Evolutionary conservation across 2,329 filamentous ascomycete genomes (phyloP), one percentile per base, ranked within the genome.

Genomic region (Coniochaeta pulveracea): DNA sequence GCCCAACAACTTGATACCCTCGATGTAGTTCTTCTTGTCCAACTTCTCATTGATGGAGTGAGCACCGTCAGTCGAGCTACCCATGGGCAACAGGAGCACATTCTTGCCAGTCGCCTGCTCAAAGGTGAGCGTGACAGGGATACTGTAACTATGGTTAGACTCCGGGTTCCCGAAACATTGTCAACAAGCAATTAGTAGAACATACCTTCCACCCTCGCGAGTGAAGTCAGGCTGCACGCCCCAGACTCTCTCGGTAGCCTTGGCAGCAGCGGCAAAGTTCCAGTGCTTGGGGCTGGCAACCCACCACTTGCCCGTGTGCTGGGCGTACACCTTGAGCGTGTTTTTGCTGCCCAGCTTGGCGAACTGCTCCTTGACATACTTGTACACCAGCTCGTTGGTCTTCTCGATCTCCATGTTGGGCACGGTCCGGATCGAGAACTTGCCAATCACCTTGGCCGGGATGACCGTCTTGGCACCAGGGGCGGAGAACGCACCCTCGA

Each of bases 31-130:
- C 53, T 74, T 76, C 72, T 83, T 86, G 59, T 98, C 91, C 37
- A 98, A 69, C 72, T 94, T 95, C 74, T 96, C 91, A 57, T 98
- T 98, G 61, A 95, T 93, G 21, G 85, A 94, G 63, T 98, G 91
- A 6, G 91, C 91, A 26, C 84, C 88, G 56, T 96, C 91, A 2
- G 89, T 98, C 26, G 84, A 93, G 66, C 84, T 93, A 28, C 91
- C 91, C 91, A 98, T 96, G 19, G 91, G 91, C 45, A 98, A 63
- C 44, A 98, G 66, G 37, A 98, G 65, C 26, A 96, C 89, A 52
- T 96, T 98, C 79, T 98, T 98, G 51, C 88, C 86, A 6, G 89
- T 94, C 12, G 91, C 88, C 64, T 95, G 79, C 66, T 98, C 91
- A 55, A 98, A 98, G 2, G 86, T 96, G 49, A 98, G 64, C 6